Evolutionary conservation across 129 eudicot genomes (phyloP).

Genomic region (Heracleum sosnowskyi): DNA sequence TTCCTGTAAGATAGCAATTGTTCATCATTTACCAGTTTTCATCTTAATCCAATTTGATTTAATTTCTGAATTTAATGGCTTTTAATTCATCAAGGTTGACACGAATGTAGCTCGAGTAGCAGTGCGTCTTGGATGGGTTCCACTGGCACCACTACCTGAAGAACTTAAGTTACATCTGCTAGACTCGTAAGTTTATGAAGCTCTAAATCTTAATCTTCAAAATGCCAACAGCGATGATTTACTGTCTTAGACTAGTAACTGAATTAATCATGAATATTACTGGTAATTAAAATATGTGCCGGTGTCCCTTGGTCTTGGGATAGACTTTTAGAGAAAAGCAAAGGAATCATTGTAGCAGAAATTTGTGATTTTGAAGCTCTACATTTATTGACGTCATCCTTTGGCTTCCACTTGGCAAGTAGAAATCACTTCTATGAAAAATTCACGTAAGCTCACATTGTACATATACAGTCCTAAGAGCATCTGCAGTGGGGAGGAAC

Average conservation of each 20-base stretch:
- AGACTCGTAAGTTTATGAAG: slow-evolving; percentile 37
- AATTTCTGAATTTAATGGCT: background rate
- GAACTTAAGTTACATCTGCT: slow-evolving; percentile 53
- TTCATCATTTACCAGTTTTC: background rate
- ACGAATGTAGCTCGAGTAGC: slow-evolving; percentile 68
- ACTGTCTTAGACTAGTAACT: background rate
- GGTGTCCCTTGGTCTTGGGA: background rate
- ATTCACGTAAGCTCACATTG: background rate
- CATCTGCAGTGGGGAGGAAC: too few species aligned
- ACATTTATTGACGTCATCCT: background rate
- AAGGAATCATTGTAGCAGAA: background rate
- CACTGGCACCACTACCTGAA: slow-evolving; percentile 62
- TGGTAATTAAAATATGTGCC: background rate
- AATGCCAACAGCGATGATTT: too few species aligned
- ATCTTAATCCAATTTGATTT: background rate
- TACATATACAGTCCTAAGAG: background rate
- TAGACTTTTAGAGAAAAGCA: background rate
- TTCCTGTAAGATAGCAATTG: slow-evolving; percentile 30
- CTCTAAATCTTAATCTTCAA: background rate
- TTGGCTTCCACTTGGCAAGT: background rate
- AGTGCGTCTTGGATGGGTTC: slow-evolving; percentile 93
- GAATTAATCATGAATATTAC: background rate
- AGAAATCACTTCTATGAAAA: too few species aligned
- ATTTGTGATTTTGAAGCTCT: too few species aligned
- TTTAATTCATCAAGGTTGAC: slow-evolving; percentile 53